Base-by-base conservation (phyloP, 2,329 filamentous ascomycete species). In the Xylogone sp. region DNA sequence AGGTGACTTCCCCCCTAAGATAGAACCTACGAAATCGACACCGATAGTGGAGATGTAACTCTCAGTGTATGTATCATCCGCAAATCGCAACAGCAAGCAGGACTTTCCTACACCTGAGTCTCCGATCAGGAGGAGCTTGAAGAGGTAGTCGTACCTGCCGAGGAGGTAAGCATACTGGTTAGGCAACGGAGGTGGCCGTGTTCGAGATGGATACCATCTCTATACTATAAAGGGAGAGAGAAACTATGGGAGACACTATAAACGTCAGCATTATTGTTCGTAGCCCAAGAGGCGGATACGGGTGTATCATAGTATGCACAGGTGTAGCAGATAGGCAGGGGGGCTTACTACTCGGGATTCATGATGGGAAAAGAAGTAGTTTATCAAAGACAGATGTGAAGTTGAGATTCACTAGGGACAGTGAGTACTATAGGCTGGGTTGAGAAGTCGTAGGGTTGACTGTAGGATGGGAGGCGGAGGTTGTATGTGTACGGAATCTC, bases 101-200 rank as follows among this genome's bases (percentile, higher is more conserved):
- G 94, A 99, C 87, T 99, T 99, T 87, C 94, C 94, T 69, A 99
- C 94, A 85, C 94, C 94, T 73, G 94, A 99, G 75, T 99, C 94
- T 76, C 94, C 94, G 85, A 99, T 99, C 80, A 99, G 93, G 75
- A 99, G 90, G 62, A 99, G 91, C 86, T 99, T 99, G 86, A 99
- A 99, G 69, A 99, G 91, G 75, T 99, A 99, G 74, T 99, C 94
- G 88, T 99, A 99, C 94, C 94, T 97, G 69, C 54, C 52, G 52
- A 47, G 31, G 48, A 55, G 51, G 57, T 67, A 50, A 66, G 59
- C 53, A 50, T 48, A 39, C 34, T 31, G 16, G 20, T 39, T 5
- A 39, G 34, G 13, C 34, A 16, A 34, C 34, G 24, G 10, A 43
- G n/a, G 18, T 27, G 19, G 3, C 2, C 18, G 18, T 44, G 7